Evolutionary conservation across 2,329 filamentous ascomycete genomes (phyloP).

Genomic region (Alternaria arborescens): DNA sequence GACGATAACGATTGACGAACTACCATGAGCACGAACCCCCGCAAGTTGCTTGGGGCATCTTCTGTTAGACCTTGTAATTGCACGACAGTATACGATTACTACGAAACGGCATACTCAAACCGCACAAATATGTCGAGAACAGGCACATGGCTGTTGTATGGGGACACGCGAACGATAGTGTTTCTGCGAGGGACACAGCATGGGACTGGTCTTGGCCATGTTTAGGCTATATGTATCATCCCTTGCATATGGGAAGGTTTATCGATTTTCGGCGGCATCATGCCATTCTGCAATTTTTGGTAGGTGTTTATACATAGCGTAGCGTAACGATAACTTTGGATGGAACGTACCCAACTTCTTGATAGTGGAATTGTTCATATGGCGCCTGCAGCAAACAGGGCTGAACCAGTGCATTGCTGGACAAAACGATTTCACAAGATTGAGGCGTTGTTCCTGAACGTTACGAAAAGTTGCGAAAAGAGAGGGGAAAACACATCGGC

Average conservation of each 20-base stretch:
- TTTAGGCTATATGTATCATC: slow-evolving; percentile 11
- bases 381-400: background rate
- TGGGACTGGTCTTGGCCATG: background rate
- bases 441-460: background rate
- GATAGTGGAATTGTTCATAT: background rate
- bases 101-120: background rate
- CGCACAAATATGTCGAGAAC: background rate
- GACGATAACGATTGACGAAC: background rate
- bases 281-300: background rate
- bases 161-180: background rate
- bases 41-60: background rate
- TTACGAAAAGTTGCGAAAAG: background rate
- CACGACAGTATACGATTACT: background rate
- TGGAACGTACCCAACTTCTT: background rate
- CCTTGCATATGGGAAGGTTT: slow-evolving; percentile 13
- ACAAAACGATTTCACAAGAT: background rate
- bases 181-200: background rate
- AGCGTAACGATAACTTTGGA: background rate
- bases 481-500: background rate
- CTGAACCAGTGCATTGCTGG: background rate
- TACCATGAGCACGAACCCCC: background rate
- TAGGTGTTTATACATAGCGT: background rate
- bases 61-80: background rate
- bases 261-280: slow-evolving; percentile 2
- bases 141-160: background rate